Evolutionary conservation across 1,139 yeast genomes (phyloP).

Genomic region (Pichia terricola): DNA sequence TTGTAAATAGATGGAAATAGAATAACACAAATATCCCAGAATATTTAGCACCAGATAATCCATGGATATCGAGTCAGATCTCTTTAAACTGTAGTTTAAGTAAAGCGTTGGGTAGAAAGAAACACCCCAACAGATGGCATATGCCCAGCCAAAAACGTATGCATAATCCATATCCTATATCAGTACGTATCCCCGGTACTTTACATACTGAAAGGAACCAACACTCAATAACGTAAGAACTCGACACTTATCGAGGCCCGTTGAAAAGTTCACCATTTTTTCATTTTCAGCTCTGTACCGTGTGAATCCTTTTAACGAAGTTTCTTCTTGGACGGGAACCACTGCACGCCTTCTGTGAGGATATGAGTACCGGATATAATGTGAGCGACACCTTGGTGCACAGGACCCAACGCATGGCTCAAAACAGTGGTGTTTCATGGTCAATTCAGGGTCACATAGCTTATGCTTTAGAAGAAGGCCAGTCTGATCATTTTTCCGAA

Average conservation of each 20-base stretch:
- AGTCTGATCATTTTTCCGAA: slow-evolving; percentile 2
- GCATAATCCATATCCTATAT: slow-evolving; percentile 10
- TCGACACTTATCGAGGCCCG: neutral
- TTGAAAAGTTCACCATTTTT: neutral
- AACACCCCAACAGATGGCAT: slow-evolving; percentile 29
- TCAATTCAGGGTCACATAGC: slow-evolving; percentile 69
- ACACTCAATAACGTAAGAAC: neutral
- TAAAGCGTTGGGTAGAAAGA: slow-evolving; percentile 38
- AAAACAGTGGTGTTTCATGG: slow-evolving; percentile 46
- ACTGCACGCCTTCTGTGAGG: no score
- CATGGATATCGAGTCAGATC: slow-evolving; percentile 36
- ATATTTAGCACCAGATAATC: slow-evolving; percentile 35
- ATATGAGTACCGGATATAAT: neutral
- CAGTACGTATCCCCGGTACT: neutral
- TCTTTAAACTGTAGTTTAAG: slow-evolving; percentile 28
- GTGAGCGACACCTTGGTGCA: slow-evolving; percentile 2
- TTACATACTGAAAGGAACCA: no score
- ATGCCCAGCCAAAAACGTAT: slow-evolving; percentile 23
- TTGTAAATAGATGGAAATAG: slow-evolving; percentile 31
- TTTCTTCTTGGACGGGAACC: no score
- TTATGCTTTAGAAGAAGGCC: slow-evolving; percentile 30
- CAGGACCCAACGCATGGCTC: neutral
- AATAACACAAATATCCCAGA: slow-evolving; percentile 33
- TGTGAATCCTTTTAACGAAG: no score
- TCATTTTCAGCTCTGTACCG: neutral